Evolutionary conservation across 192 early-diverging fungal genomes (phyloP), one percentile per base, ranked within the genome.

Genomic region (Coemansia aciculifera): DNA sequence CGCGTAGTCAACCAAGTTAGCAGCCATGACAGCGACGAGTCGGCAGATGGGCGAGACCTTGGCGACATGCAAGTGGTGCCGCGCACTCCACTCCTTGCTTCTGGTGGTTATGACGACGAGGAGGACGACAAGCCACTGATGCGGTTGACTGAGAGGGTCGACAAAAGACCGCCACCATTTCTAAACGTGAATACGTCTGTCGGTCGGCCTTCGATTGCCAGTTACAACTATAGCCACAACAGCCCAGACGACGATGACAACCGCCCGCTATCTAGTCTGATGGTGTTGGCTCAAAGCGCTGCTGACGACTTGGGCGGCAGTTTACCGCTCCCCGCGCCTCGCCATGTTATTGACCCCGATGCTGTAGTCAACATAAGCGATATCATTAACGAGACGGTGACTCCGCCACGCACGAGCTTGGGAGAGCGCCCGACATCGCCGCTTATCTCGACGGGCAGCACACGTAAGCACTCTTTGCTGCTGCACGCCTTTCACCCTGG

Each of bases 121-220:
- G 79, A 81, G n/a, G 79, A 81, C 40, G 38, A 81, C 44, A 64
- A 64, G 56, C 79, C 79, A 12, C 72, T 82, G 3, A 63, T 74
- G 40, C 46, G 21, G 0, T 34, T 77, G 21, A 39, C 71, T 8
- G 51, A 63, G 19, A 72, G 65, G 9, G 66, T 60, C 3, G 73
- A 64, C 59, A 15, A 65, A 6, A 29, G 21, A 67, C 62, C 54
- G 3, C 63, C 27, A 34, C 39, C 36, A 21, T 27, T 49, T 31
- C 66, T 81, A n/a, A 65, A 64, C 32, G 57, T 81, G 13, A 65
- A 68, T 24, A 68, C 72, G 3, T 49, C 43, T 4, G n/a, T 52
- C 24, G 49, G 24, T 13, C 49, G 23, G 2, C 49, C 49, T 7
- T 23, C 49, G 9, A 27, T 52, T 27, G 12, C 24, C 24, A 52